phyloP scores from a whole-genome alignment of 345 rosid species.

The Corymbia maculata region DNA sequence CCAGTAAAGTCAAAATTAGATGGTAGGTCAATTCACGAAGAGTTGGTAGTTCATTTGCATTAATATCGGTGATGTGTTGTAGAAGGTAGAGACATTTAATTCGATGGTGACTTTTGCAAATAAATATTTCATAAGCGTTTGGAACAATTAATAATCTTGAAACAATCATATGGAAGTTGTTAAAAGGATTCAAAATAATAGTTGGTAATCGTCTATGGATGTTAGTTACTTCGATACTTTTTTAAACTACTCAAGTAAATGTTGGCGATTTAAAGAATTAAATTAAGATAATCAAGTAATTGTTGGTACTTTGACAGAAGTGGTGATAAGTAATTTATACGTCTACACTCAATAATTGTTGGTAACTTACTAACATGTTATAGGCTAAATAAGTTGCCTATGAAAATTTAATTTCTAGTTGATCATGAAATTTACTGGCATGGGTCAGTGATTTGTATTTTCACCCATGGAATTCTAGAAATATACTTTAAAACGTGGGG shows the following conservation, averaged over 20 bases:
- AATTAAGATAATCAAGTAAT: not conserved
- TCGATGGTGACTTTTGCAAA: not conserved
- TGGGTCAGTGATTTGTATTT: not conserved
- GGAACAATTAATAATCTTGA: not conserved
- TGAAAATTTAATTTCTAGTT: not conserved
- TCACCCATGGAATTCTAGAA: not conserved
- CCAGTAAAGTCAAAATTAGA: not conserved
- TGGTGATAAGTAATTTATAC: not conserved
- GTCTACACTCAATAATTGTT: not conserved
- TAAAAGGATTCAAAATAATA: not conserved
- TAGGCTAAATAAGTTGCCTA: not conserved
- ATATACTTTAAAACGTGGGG: not conserved
- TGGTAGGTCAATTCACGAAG: not conserved
- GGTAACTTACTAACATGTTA: not conserved
- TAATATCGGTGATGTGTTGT: not conserved
- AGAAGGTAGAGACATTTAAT: not conserved
- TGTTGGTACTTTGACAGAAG: not conserved
- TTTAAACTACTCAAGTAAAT: not conserved
- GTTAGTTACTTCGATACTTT: not conserved
- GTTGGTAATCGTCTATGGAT: not conserved
- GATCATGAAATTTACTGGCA: not conserved
- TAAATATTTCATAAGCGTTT: not conserved
- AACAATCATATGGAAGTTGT: not conserved
- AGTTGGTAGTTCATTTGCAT: not conserved
- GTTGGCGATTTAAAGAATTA: not conserved